Conservation (phyloP, 768 basidiomycete species). For the Tricholoma sp. region DNA sequence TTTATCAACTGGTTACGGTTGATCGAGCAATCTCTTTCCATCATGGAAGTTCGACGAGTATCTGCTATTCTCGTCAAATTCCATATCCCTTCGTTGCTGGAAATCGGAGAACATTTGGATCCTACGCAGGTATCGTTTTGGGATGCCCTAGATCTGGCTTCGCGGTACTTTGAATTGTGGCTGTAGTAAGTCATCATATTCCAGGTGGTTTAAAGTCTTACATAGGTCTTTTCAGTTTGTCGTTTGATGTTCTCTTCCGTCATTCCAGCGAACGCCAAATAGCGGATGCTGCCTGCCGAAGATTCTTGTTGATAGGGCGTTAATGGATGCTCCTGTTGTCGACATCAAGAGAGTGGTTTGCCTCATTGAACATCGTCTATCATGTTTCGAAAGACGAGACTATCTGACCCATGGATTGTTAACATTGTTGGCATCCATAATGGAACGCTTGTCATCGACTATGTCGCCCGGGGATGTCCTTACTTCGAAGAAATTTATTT, state of each 20-base stretch:
- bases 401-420: slow-evolving; percentile 28
- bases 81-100: slow-evolving; percentile 35
- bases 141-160: slow-evolving; percentile 27
- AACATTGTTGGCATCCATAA: slow-evolving; percentile 33
- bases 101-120: slow-evolving; percentile 39
- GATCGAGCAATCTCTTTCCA: slow-evolving; percentile 26
- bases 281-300: slow-evolving; percentile 22
- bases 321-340: slow-evolving; percentile 16
- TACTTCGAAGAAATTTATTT: slow-evolving; percentile 35
- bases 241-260: slow-evolving; percentile 44
- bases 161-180: slow-evolving; percentile 17
- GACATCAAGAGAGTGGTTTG: slow-evolving; percentile 32
- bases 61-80: slow-evolving; percentile 33
- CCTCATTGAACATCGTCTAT: slow-evolving; percentile 33
- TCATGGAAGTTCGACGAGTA: slow-evolving; percentile 37
- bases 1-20: slow-evolving; percentile 62
- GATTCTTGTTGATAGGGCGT: slow-evolving; percentile 32
- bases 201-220: neutral
- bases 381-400: slow-evolving; percentile 12
- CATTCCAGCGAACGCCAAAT: slow-evolving; percentile 24
- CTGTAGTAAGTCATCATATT: slow-evolving; percentile 9
- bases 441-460: slow-evolving; percentile 20
- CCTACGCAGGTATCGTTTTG: slow-evolving; percentile 40
- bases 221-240: slow-evolving; percentile 4
- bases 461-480: slow-evolving; percentile 27